These are phyloP conservation scores for Triangularia setosa DNA, from an alignment of 2,329 filamentous ascomycete species.

Conservation along the genomic window DNA sequence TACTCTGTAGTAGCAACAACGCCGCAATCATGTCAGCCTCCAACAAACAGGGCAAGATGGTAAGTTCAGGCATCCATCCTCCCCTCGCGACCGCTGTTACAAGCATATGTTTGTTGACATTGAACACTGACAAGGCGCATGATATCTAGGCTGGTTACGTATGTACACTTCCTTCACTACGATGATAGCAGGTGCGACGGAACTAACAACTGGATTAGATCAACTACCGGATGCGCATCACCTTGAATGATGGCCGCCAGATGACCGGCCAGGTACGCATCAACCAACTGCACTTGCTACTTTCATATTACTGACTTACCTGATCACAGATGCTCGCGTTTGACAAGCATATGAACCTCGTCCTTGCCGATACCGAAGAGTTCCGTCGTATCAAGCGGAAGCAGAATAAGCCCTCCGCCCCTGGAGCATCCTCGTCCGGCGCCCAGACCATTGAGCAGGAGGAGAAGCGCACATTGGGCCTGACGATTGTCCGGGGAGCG, in stretches of 20 bases:
- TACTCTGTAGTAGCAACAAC: constrained; percentile 38
- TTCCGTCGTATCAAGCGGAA: constrained; percentile 89
- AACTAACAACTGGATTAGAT: constrained; percentile 57
- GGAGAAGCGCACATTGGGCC: constrained; percentile 94
- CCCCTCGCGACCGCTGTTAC: constrained; percentile 35
- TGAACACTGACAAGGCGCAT: constrained; percentile 54
- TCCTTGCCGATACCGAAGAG: constrained; percentile 97
- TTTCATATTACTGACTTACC: neutral
- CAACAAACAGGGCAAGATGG: constrained; percentile 99
- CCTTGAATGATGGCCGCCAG: constrained; percentile 88
- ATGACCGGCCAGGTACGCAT: constrained; percentile 60
- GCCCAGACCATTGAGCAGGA: constrained; percentile 77
- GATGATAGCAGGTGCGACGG: neutral
- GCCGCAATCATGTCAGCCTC: constrained; percentile 58
- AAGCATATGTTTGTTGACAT: constrained; percentile 42
- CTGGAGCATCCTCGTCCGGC: constrained; percentile 56
- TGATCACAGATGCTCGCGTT: constrained; percentile 89
- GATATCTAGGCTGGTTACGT: constrained; percentile 64
- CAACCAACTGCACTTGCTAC: neutral
- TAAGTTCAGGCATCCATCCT: constrained; percentile 52
- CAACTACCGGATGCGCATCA: constrained; percentile 99
- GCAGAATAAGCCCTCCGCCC: constrained; percentile 66
- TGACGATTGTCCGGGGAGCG: constrained; percentile 90
- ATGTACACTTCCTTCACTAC: constrained; percentile 38
- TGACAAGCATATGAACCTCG: constrained; percentile 99